Base-by-base conservation (phyloP, 1,284 basidiomycete genomes). In the Microbotryum intermedium region DNA sequence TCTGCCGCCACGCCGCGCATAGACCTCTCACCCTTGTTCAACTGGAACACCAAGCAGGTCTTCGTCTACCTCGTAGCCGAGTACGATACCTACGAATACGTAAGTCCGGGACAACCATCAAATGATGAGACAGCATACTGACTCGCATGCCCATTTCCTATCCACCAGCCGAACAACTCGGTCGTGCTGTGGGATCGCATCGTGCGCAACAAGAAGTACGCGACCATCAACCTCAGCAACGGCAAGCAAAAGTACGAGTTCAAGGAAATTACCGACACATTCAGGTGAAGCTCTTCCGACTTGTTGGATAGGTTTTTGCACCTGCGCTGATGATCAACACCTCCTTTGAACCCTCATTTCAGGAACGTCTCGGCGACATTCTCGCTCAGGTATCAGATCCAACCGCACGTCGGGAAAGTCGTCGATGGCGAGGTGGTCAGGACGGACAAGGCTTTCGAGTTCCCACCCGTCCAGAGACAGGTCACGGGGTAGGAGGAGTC, bases 31-130 rank as follows among this genome's bases (percentile, higher is more conserved):
- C 82, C 88, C 4, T 77, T 94, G 21, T 94, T 93, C 76, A 80
- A 90, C 73, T 94, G 90, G 89, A 94, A 94, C 74, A 94, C 90
- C 13, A 94, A 94, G 74, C 90, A 94, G 72, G 74, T 94, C 20
- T 93, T 94, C 72, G 74, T 93, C 23, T 90, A 87, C 71, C 78
- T 91, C 45, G 81, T 84, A 66, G 89, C 86, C 0, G 86, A 90
- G 72, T 90, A 89, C 70, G 80, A 79, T 45, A 87, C 84, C 58
- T 73, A 78, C 1, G 77, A 85, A 74, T 85, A 86, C 53, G 87
- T 88, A 72, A 74, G 85, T 77, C 21, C n/a, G n/a, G n/a, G n/a
- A n/a, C n/a, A n/a, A n/a, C n/a, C n/a, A n/a, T n/a, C n/a, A n/a
- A n/a, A n/a, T n/a, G n/a, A n/a, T n/a, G n/a, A n/a, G n/a, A n/a